Evolutionary conservation across 2,329 filamentous ascomycete genomes (phyloP).

Genomic region (Aspergillus cejpii): DNA sequence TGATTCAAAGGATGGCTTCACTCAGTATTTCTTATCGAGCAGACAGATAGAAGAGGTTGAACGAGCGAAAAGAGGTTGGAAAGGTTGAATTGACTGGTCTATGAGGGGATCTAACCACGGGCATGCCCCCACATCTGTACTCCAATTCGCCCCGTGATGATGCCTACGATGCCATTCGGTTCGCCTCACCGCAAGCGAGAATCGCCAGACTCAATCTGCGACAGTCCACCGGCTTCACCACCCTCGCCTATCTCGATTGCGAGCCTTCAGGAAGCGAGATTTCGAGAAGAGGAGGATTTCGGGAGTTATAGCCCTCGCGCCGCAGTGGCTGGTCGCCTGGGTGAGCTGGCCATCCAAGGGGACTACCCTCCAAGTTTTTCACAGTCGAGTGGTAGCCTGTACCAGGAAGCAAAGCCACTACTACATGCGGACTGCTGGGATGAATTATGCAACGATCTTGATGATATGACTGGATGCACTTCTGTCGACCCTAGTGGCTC

Average conservation of each 20-base stretch:
- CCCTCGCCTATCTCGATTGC: conserved; percentile 27
- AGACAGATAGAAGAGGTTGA: conserved; percentile 6
- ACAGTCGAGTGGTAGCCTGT: conserved; percentile 10
- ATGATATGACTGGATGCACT: conserved; percentile 18
- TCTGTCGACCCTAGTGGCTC: conserved; percentile 5
- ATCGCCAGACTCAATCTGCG: conserved; percentile 26
- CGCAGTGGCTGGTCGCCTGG: conserved; percentile 36
- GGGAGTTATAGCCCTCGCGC: conserved; percentile 36
- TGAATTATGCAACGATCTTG: conserved; percentile 4
- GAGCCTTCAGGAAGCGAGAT: conserved; percentile 27
- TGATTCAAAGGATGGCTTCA: conserved; percentile 11
- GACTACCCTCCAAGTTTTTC: conserved; percentile 20
- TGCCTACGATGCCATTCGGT: conserved; percentile 23
- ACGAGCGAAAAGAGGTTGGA: conserved; percentile 1
- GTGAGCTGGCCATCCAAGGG: conserved; percentile 36
- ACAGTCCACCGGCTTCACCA: conserved; percentile 29
- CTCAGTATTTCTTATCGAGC: not conserved
- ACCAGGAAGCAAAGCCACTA: conserved; percentile 8
- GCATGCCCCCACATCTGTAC: conserved; percentile 20
- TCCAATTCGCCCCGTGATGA: conserved; percentile 27
- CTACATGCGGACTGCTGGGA: conserved; percentile 13
- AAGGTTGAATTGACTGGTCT: not conserved
- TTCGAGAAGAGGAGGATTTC: conserved; percentile 29
- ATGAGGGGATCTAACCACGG: conserved; percentile 9
- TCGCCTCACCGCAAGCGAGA: conserved; percentile 34